Percentiles rank a stretch among this genome's conserved stretches.
phyloP scores from a whole-genome alignment of 148 eudicot species.

The Salicornia ramosissima region DNA sequence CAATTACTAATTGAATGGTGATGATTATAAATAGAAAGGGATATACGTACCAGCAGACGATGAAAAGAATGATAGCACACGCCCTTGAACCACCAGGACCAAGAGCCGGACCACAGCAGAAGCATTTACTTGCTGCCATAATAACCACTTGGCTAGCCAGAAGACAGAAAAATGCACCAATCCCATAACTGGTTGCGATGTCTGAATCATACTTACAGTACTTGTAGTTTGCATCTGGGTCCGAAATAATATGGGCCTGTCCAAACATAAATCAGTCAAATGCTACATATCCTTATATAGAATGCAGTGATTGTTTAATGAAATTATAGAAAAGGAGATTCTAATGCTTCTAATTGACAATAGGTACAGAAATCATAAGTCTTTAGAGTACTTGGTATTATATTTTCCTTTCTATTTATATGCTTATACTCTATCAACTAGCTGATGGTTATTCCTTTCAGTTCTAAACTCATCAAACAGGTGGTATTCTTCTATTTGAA shows the following conservation, averaged over 20 bases:
- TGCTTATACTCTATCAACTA: background rate
- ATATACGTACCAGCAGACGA: conserved; percentile 66
- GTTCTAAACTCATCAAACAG: background rate
- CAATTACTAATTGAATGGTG: background rate
- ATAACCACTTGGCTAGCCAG: conserved; percentile 58
- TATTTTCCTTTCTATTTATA: too few relatives aligned
- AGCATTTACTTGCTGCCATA: conserved; percentile 72
- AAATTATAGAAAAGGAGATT: background rate
- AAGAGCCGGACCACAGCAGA: conserved; percentile 80
- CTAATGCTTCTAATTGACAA: background rate
- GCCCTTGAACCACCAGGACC: conserved; percentile 81
- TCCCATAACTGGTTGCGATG: conserved; percentile 74
- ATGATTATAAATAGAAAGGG: background rate
- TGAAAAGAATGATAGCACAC: conserved; percentile 79
- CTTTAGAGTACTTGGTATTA: too few relatives aligned
- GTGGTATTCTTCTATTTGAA: background rate
- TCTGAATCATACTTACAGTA: conserved; percentile 77
- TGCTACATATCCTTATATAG: background rate
- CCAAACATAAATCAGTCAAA: background rate
- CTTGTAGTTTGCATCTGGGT: conserved; percentile 37
- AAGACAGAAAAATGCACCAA: conserved; percentile 78
- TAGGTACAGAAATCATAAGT: too few relatives aligned
- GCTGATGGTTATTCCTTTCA: background rate
- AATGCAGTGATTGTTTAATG: background rate
- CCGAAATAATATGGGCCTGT: conserved; percentile 46